These are phyloP conservation scores for Trifolium pratense DNA, from an alignment of 306 rosid genomes.

Conservation along the genomic window DNA sequence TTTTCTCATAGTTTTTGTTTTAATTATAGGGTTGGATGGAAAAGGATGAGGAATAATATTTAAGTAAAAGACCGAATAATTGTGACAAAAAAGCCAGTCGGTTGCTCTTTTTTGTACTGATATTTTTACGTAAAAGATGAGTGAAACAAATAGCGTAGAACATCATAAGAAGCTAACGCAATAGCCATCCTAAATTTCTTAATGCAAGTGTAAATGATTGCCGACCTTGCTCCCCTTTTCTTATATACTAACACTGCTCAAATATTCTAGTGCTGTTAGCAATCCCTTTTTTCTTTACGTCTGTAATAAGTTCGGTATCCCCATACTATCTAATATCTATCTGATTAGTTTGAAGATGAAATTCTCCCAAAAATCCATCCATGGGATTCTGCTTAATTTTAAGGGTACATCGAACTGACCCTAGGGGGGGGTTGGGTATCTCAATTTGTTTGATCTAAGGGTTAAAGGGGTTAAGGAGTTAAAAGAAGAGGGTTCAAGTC, in stretches of 20 bases:
- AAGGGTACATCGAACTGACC: constrained; percentile 10
- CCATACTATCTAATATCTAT: neutral
- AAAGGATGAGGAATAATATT: neutral
- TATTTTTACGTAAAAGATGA: neutral
- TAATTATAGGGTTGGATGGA: neutral
- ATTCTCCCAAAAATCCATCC: neutral
- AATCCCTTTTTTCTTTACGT: neutral
- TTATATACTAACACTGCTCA: neutral
- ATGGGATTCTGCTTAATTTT: neutral
- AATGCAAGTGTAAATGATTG: neutral
- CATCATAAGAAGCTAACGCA: neutral
- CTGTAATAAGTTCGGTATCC: constrained; percentile 1
- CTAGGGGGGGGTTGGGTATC: neutral
- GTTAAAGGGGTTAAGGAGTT: too few relatives aligned
- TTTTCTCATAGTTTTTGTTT: constrained; percentile 3
- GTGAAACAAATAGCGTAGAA: neutral
- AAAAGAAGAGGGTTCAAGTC: too few relatives aligned
- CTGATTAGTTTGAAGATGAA: neutral
- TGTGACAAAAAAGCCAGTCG: constrained; percentile 3
- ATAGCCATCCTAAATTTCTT: neutral
- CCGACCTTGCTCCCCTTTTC: neutral
- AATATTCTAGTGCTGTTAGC: constrained; percentile 19
- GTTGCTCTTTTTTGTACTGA: neutral
- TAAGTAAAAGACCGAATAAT: constrained; percentile 14
- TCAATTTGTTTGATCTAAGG: too few relatives aligned